Evolutionary conservation across 2,329 filamentous ascomycete species (phyloP), one percentile per base, ranked within the genome.

Genomic region (Drechslerella coelobrocha): DNA sequence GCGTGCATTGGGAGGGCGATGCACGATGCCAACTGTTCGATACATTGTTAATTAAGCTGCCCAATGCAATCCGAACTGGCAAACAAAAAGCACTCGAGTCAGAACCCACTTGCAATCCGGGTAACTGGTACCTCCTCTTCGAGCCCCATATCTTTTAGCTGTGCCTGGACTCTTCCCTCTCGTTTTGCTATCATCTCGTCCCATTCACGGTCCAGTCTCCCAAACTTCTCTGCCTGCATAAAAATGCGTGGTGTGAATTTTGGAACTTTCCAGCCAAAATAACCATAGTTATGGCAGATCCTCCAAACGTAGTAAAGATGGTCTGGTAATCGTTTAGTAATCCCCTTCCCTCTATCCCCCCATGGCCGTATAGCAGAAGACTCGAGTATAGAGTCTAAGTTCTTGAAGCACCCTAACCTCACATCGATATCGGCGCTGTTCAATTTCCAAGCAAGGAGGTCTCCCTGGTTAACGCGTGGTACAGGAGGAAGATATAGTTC

Each of bases 231-330:
- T 9, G 66, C 52, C 31, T 71, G 66, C 1, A 54, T 9, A 29
- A 71, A 71, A 10, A 24, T 26, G 14, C 66, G 50, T 2, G 53
- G 31, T 8, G 66, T 71, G 19, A 21, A 17, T 2, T 41, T 39
- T 2, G 66, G 66, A 5, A 62, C 59, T 14, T 21, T 43, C 66
- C 66, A 71, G 2, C 53, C 66, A 48, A 71, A 71, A 60, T 71
- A 71, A 21, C 66, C 66, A 19, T 71, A 71, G 31, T 71, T 71
- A 29, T 71, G 66, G 41, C 66, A 63, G 17, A 71, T 51, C 31
- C 66, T 53, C 66, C 66, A 71, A 2, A 59, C 59, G n/a, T 71
- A 63, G 45, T 71, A 71, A 9, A 71, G 27, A 51, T 71, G 53
- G 31, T 71, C 66, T 9, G 66, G 66, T 14, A 71, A 17, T 31